Evolutionary conservation across 768 basidiomycete species (phyloP), one percentile per base, ranked within the genome.

Genomic region (Naganishia friedmannii): DNA sequence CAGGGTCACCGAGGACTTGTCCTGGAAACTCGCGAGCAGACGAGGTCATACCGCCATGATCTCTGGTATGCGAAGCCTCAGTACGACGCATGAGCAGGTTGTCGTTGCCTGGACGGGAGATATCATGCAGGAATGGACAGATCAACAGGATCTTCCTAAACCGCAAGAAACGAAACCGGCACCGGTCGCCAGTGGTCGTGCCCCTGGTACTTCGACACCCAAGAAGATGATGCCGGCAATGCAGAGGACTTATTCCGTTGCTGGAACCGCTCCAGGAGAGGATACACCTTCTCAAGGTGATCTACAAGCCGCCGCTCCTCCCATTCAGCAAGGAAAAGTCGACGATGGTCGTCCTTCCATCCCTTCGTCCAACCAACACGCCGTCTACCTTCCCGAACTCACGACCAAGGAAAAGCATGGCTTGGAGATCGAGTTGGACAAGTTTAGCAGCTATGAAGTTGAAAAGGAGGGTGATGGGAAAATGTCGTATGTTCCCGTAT

Each of bases 21-120:
- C 84, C 45, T 99, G 95, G 95, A 86, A 86, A 21, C 83, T 99
- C 6, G 81, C 86, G 1, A 86, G 88, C 1, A 85, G 95, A 48
- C 88, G 92, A 73, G 94, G 93, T 21, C 96, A 98, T 78, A 87
- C 91, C 10, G 95, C 95, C 13, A 93, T 98, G 90, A 89, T 93
- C 70, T 90, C 89, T 54, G 95, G 95, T 37, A 93, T 97, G 77
- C 87, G 88, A 66, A 90, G 89, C 13, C 86, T 99, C 42, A 85
- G 88, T 2, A 83, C 87, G 15, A 90, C 90, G 0, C 90, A 95
- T 81, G 90, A 95, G 74, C 92, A 98, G 83, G 80, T 95, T 76
- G 86, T 97, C 78, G 85, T 98, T 53, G 95, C 93, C 26, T 95
- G 96, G 91, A 91, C 91, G 0, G 95, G 95, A 46, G 93, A 96